These are phyloP conservation scores for Diplocarpon rosae DNA, from an alignment of 2,329 filamentous ascomycete species.

Conservation along the genomic window DNA sequence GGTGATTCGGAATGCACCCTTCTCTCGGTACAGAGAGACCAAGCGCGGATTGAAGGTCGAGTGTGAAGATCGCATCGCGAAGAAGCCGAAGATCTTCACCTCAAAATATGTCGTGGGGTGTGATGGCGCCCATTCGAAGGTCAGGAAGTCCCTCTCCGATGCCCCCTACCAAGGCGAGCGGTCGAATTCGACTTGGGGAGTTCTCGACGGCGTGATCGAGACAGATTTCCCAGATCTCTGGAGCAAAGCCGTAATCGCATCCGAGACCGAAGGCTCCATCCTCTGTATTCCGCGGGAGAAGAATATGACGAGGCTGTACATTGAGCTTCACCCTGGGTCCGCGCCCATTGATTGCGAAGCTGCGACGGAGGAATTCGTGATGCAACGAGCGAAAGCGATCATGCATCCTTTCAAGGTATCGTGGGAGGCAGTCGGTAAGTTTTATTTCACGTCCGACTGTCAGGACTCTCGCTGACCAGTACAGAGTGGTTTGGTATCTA, in stretches of 20 bases:
- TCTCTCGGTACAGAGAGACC: conserved; percentile 31
- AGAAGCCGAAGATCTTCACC: conserved; percentile 41
- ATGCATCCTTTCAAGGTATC: conserved; percentile 45
- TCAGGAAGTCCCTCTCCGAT: conserved; percentile 40
- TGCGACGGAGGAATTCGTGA: conserved; percentile 55
- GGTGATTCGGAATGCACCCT: conserved; percentile 35
- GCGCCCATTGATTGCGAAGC: conserved; percentile 32
- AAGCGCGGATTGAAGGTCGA: conserved; percentile 27
- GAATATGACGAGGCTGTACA: conserved; percentile 50
- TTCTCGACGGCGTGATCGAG: conserved; percentile 35
- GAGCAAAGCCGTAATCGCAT: conserved; percentile 44
- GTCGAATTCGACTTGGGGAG: conserved; percentile 46
- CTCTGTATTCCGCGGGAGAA: conserved; percentile 54
- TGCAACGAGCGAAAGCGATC: conserved; percentile 51
- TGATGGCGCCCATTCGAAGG: conserved; percentile 40
- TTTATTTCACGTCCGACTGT: conserved; percentile 28
- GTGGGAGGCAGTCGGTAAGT: conserved; percentile 65
- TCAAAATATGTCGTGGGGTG: conserved; percentile 57
- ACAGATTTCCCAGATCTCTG: conserved; percentile 49
- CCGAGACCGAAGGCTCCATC: conserved; percentile 40
- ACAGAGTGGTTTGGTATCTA: conserved; percentile 54
- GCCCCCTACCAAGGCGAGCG: conserved; percentile 48
- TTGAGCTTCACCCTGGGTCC: conserved; percentile 40
- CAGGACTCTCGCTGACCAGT: conserved; percentile 23
- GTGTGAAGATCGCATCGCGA: conserved; percentile 42